A percentile compares a stretch with the other conserved stretches of the same genome.
Evolutionary conservation across 2,329 filamentous ascomycete species (phyloP).

Genomic region (Exophiala dermatitidis): DNA sequence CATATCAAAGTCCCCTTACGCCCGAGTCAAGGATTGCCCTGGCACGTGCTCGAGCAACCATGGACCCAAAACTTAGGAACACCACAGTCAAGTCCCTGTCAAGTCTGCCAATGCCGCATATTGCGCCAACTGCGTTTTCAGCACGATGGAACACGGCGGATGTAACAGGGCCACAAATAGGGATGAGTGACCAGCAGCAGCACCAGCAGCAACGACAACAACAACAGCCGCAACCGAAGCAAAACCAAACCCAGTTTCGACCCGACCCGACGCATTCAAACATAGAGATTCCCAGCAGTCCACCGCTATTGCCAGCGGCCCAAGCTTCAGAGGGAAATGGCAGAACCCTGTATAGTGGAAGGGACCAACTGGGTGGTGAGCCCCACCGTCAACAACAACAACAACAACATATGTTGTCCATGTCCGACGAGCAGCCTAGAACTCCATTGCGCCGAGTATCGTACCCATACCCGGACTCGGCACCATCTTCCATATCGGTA

Average conservation of each 20-base stretch:
- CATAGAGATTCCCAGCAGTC: conserved; percentile 5
- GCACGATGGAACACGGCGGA: conserved; percentile 14
- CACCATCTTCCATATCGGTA: not conserved
- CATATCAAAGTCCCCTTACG: not conserved
- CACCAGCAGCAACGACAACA: not conserved
- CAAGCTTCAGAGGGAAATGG: not conserved
- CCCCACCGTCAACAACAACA: no score
- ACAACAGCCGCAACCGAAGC: no score
- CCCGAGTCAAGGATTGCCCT: conserved; percentile 20
- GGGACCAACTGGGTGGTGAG: no score
- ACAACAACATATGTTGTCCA: no score
- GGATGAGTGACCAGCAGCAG: conserved; percentile 10
- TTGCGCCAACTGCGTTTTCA: conserved; percentile 22
- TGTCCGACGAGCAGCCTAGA: not conserved
- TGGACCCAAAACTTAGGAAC: conserved; percentile 7
- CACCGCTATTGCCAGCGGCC: conserved; percentile 8
- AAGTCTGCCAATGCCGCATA: conserved; percentile 16
- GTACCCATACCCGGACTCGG: conserved; percentile 5
- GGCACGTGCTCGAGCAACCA: conserved; percentile 22
- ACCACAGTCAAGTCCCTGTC: conserved; percentile 10
- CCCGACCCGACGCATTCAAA: no score
- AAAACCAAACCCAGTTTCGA: no score
- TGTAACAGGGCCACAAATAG: not conserved
- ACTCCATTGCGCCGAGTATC: conserved; percentile 16
- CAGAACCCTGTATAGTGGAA: no score